These are phyloP conservation scores for Kwoniella sp. DNA, from an alignment of 768 basidiomycete genomes.

Conservation along the genomic window DNA sequence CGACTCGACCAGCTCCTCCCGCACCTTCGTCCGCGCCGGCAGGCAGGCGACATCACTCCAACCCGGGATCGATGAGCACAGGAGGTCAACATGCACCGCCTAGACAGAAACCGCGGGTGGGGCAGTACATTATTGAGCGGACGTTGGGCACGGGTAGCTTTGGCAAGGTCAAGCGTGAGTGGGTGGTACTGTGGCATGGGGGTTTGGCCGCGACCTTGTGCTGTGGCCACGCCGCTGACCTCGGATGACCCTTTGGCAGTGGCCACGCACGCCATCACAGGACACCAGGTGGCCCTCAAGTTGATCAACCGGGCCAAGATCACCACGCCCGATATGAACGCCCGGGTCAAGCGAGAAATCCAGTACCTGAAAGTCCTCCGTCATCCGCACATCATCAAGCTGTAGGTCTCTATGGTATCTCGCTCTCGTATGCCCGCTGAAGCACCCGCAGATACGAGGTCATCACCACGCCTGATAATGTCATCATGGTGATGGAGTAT, in stretches of 20 bases:
- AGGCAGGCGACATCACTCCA: constrained; percentile 4
- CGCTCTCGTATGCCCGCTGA: constrained; percentile 49
- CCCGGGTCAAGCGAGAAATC: constrained; percentile 87
- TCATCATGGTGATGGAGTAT: constrained; percentile 96
- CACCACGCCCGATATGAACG: constrained; percentile 82
- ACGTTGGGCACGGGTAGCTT: constrained; percentile 96
- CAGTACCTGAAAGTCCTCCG: constrained; percentile 91
- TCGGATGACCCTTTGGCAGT: constrained; percentile 55
- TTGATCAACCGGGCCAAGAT: constrained; percentile 93
- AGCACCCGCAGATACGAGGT: constrained; percentile 53
- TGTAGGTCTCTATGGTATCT: constrained; percentile 58
- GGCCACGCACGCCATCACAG: constrained; percentile 88
- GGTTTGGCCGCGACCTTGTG: not conserved
- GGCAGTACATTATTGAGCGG: constrained; percentile 79
- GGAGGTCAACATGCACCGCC: constrained; percentile 6
- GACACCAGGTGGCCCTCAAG: constrained; percentile 96
- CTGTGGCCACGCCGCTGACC: not conserved
- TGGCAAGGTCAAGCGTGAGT: constrained; percentile 97
- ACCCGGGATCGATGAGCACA: not conserved
- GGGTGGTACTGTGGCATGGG: not conserved
- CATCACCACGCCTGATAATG: constrained; percentile 89
- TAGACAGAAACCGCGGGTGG: constrained; percentile 62
- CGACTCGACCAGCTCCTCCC: constrained; percentile 46
- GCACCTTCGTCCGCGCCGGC: constrained; percentile 15
- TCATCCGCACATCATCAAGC: constrained; percentile 96